phyloP scores from a whole-genome alignment of 1,284 basidiomycete genomes.

The Uromyces viciae-fabae region DNA sequence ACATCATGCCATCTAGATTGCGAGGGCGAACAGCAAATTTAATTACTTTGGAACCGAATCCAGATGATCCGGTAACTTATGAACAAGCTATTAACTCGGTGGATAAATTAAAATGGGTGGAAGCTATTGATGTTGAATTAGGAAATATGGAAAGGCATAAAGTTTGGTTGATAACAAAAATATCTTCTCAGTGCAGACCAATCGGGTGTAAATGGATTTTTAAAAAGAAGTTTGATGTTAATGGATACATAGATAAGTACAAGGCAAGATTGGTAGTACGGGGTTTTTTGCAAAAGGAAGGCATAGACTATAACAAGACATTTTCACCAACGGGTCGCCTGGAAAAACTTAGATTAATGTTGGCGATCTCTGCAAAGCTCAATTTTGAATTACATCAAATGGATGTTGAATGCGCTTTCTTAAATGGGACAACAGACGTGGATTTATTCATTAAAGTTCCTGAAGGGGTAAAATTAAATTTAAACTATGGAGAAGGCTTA shows the following conservation, averaged over 20 bases:
- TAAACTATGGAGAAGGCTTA: background rate
- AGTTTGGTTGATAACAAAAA: background rate
- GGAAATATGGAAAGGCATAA: background rate
- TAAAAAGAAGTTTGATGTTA: constrained; percentile 1
- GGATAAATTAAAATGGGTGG: background rate
- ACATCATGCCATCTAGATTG: background rate
- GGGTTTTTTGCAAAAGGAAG: constrained; percentile 33
- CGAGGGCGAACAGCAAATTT: background rate
- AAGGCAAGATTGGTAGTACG: constrained; percentile 9
- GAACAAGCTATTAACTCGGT: background rate
- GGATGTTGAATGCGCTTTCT: constrained; percentile 12
- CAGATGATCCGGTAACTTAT: background rate
- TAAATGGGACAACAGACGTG: background rate
- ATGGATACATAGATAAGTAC: constrained; percentile 5
- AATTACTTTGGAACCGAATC: background rate
- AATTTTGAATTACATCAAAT: background rate
- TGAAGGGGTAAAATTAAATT: background rate
- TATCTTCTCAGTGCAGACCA: background rate
- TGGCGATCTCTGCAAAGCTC: background rate
- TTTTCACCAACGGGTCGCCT: constrained; percentile 14
- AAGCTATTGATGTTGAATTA: constrained; percentile 12
- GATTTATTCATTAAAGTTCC: background rate
- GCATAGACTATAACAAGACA: background rate
- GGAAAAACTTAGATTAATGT: background rate
- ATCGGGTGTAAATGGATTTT: constrained; percentile 17